Evolutionary conservation across 78 protist genomes (phyloP), one percentile per base, ranked within the genome.

Genomic region (Dictyostelium purpureum): DNA sequence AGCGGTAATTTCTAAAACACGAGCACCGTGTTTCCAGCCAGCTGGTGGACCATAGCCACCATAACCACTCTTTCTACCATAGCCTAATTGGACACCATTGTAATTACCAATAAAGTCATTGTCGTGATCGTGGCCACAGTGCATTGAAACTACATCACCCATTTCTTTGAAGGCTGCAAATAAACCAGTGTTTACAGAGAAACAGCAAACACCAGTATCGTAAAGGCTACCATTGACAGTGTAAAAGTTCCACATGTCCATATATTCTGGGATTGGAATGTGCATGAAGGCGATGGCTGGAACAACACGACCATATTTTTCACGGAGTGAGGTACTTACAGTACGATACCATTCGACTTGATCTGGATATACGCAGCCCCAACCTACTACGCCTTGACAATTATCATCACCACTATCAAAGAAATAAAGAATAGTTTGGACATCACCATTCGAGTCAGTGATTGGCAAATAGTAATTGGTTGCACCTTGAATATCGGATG

Each of bases 141-240:
- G 78, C 56, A 88, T 76, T 33, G 94, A 59, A 21, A 67, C 5
- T 19, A 93, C 75, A 6, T 87, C 87, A 35, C 94, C 96, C 87
- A 76, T 78, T 42, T 93, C 95, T 67, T 57, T 76, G 42, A 87
- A 70, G 0, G 96, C 96, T 0, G 93, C 61, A 43, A 76, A 93
- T 18, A 93, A 33, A 45, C 94, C 94, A 16, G 96, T 93, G 70
- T 93, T 93, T 2, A 93, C 89, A 37, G 71, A 81, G 70, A 74
- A 87, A n/a, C 96, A 93, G 33, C 96, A 93, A 21, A 93, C 94
- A 35, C 89, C 93, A 52, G 82, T 91, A 40, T 88, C 91, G 16
- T 75, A 75, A 1, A 85, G 47, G 37, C 61, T 51, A 19, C 89
- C 89, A 74, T 61, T 63, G 0, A 71, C 79, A 14, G 67, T 43